Conservation (phyloP, 1,284 basidiomycete genomes). For the Puccinia novopanici region DNA sequence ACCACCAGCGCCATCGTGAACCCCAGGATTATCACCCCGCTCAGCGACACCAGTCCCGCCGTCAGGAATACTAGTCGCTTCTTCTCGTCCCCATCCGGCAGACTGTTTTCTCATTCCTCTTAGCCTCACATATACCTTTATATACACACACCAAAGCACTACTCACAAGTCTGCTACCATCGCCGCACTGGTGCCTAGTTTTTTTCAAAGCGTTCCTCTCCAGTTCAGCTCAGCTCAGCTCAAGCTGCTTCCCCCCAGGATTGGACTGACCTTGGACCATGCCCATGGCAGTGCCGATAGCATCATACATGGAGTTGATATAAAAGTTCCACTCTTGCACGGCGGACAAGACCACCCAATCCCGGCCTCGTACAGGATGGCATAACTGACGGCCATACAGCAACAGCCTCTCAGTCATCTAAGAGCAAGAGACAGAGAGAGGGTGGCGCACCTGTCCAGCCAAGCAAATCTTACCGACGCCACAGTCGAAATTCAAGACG, state of each 20-base stretch:
- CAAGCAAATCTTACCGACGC: conserved; percentile 26
- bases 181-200: conserved; percentile 20
- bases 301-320: conserved; percentile 42
- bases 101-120: too few relatives aligned
- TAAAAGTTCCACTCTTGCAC: conserved; percentile 51
- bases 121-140: too few relatives aligned
- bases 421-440: background rate
- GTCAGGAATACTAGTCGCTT: conserved; percentile 14
- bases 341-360: conserved; percentile 47
- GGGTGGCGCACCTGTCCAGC: conserved; percentile 32
- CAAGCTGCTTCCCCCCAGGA: background rate
- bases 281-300: conserved; percentile 39
- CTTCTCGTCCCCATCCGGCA: conserved; percentile 15
- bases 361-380: conserved; percentile 37
- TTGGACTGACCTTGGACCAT: conserved; percentile 37
- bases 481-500: conserved; percentile 46
- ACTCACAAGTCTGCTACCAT: conserved; percentile 49
- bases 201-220: background rate
- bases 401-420: too few relatives aligned
- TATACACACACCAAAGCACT: background rate
- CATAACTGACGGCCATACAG: too few relatives aligned
- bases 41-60: conserved; percentile 13
- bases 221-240: background rate
- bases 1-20: conserved; percentile 20
- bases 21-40: conserved; percentile 26